These are phyloP conservation scores for Camelina hispida DNA, from an alignment of 345 rosid genomes.

Conservation along the genomic window DNA sequence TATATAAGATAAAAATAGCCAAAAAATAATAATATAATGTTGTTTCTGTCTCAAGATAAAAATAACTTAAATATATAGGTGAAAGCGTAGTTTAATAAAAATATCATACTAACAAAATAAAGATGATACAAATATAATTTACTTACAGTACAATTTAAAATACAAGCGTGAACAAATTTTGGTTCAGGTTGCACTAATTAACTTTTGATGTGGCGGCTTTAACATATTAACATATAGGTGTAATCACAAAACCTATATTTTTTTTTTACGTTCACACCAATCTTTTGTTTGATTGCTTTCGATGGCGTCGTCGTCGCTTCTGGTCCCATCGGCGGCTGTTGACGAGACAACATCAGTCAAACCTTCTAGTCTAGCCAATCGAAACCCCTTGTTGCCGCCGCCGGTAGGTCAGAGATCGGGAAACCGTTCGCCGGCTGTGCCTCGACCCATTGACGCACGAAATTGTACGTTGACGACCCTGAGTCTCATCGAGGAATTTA, in stretches of 20 bases:
- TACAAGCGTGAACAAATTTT: neutral
- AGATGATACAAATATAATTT: neutral
- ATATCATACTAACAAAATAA: neutral
- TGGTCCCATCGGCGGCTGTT: conserved; percentile 13
- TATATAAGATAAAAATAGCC: no score
- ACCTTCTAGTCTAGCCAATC: neutral
- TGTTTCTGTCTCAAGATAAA: neutral
- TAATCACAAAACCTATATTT: neutral
- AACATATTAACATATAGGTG: conserved; percentile 7
- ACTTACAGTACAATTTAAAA: neutral
- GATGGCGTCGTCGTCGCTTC: conserved; percentile 26
- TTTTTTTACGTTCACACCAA: conserved; percentile 6
- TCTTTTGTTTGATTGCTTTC: conserved; percentile 22
- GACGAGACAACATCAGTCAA: conserved; percentile 21
- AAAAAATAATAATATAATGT: no score
- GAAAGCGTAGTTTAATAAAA: neutral
- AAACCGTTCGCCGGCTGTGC: neutral
- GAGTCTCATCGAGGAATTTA: neutral
- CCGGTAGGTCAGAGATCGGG: neutral
- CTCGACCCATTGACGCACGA: neutral
- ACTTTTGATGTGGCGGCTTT: neutral
- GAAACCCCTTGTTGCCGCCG: neutral
- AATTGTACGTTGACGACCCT: neutral
- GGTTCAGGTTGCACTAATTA: conserved; percentile 7
- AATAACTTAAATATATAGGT: neutral